Base-by-base conservation (phyloP, 176 grass and related monocot species). In the Lolium perenne region DNA sequence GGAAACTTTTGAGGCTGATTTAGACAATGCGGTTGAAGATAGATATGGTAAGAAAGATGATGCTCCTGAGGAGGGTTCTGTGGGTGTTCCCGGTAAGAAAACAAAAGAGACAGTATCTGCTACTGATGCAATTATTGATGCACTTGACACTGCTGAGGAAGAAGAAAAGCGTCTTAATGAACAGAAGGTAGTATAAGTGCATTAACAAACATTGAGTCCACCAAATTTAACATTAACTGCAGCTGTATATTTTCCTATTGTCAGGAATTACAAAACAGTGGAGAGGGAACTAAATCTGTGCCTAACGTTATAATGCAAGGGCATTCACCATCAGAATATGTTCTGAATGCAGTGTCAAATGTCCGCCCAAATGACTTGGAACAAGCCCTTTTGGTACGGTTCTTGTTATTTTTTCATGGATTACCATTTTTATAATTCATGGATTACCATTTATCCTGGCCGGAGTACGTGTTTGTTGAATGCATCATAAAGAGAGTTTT, bases 61-160 rank as follows among this genome's bases (percentile, higher is more conserved):
- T 66, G 79, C 91, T 91, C 93, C 92, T 6, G 93, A 95, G 11
- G 92, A 98, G 79, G 96, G 93, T 79, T 92, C 93, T 79, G 93
- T 98, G 21, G 92, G 88, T 71, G 88, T 98, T 74, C 88, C 96
- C 49, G 88, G 96, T 71, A 98, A 88, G 86, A 94, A 95, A 91
- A 95, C 93, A 80, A 90, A 95, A 88, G 93, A 98, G 85, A 92
- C 92, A 71, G 67, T 98, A 71, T 92, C 88, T 84, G 89, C 92
- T 59, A 68, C 93, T 85, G 96, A 98, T 87, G 84, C 88, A 65
- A 94, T 98, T 84, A 94, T 98, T 81, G 96, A 95, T 82, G 96
- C 96, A 66, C 90, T 98, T 61, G 96, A 98, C 84, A 92, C 82
- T 64, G 86, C 90, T 9, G 96, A 95, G 76, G 91, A 92, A 78